Evolutionary conservation across 345 rosid species (phyloP).

Genomic region (Noccaea bulbosa): DNA sequence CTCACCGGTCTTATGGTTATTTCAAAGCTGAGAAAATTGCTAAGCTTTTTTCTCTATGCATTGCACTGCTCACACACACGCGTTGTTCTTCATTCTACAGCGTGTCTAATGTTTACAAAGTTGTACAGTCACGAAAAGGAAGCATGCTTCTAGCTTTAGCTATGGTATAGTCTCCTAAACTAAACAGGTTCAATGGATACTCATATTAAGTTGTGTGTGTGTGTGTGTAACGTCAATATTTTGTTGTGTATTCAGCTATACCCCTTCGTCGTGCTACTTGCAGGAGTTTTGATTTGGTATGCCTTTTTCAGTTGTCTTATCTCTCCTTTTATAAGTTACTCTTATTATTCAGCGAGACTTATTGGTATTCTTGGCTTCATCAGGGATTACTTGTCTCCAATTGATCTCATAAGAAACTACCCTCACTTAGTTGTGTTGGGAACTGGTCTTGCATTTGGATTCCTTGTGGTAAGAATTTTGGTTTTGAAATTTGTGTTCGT

Average conservation of each 20-base stretch:
- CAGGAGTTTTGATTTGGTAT: constrained; percentile 87
- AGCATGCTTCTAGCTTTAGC: constrained; percentile 88
- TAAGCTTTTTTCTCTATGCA: background rate
- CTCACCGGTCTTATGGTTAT: background rate
- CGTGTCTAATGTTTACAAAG: constrained; percentile 70
- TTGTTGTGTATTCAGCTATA: constrained; percentile 61
- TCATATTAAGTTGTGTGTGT: background rate
- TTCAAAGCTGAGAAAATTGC: background rate
- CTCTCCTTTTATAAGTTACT: background rate
- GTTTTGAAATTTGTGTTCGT: background rate
- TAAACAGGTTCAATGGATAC: background rate
- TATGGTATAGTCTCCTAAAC: constrained; percentile 60
- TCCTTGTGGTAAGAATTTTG: constrained; percentile 80
- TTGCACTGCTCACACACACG: constrained; percentile 30
- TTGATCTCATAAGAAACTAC: constrained; percentile 73
- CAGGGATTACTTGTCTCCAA: constrained; percentile 62
- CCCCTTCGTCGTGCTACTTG: constrained; percentile 75
- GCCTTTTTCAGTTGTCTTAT: background rate
- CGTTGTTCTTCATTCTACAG: constrained; percentile 50
- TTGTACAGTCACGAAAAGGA: constrained; percentile 82
- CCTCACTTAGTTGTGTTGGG: constrained; percentile 89
- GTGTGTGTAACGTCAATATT: constrained; percentile 18
- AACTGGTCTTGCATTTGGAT: constrained; percentile 99
- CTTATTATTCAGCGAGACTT: background rate
- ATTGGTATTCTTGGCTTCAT: constrained; percentile 8